Percentiles rank a stretch among this genome's conserved stretches.
Evolutionary conservation across 2,329 filamentous ascomycete genomes (phyloP).

Genomic region (Epicoccum sorghinum): DNA sequence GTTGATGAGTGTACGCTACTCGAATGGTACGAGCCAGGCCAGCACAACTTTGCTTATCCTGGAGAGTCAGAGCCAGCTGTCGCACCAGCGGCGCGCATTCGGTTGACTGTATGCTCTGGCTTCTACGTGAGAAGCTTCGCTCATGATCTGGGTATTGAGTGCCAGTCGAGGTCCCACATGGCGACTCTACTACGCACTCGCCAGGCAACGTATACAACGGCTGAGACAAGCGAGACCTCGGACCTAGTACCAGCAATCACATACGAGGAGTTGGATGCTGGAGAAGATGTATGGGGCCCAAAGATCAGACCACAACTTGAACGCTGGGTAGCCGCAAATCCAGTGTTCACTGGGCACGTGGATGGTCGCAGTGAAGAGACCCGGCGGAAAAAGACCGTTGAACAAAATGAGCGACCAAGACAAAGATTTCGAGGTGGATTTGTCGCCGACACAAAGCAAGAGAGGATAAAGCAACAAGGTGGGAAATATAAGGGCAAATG

Average conservation of each 20-base stretch:
- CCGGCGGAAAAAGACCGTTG: slow-evolving; percentile 18
- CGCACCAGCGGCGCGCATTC: slow-evolving; percentile 29
- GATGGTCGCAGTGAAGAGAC: slow-evolving; percentile 27
- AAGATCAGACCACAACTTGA: slow-evolving; percentile 29
- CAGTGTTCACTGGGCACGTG: slow-evolving; percentile 19
- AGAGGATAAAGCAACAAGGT: slow-evolving; percentile 39
- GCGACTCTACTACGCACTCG: slow-evolving; percentile 29
- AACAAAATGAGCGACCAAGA: slow-evolving; percentile 19
- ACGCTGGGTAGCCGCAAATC: slow-evolving; percentile 33
- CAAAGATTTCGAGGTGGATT: slow-evolving; percentile 41
- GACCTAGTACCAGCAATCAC: slow-evolving; percentile 23
- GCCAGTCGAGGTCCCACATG: slow-evolving; percentile 34
- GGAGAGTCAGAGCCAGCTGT: slow-evolving; percentile 14
- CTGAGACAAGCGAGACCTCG: slow-evolving; percentile 3
- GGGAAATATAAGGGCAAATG: slow-evolving; percentile 37
- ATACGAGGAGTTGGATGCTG: slow-evolving; percentile 30
- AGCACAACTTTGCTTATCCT: slow-evolving; percentile 24
- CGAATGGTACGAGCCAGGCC: slow-evolving; percentile 29
- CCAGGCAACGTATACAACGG: slow-evolving; percentile 30
- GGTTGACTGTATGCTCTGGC: slow-evolving; percentile 35
- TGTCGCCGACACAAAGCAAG: slow-evolving; percentile 34
- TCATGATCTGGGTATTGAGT: slow-evolving; percentile 38
- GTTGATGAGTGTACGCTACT: slow-evolving; percentile 38
- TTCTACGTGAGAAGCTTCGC: slow-evolving; percentile 45
- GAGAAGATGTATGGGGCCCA: slow-evolving; percentile 31